Evolutionary conservation across 139 green algal genomes (phyloP), one percentile per base, ranked within the genome.

Genomic region (Coelastrella sp.): DNA sequence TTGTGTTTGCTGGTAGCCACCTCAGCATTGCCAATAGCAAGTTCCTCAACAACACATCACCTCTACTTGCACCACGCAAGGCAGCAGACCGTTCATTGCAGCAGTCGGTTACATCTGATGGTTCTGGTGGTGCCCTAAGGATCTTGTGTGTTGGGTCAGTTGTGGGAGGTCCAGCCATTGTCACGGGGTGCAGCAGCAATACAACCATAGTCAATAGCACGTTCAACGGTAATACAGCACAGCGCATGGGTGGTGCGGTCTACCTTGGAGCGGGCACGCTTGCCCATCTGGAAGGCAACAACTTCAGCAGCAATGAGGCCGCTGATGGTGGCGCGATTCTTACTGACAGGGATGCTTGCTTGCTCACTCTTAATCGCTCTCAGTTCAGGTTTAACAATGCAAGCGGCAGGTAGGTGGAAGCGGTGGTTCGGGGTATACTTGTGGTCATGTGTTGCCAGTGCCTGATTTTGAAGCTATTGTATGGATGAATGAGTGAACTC

Each of bases 291-390:
- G 17, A 47, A 2, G 16, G 16, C 19, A 22, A 14, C 6, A 71
- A 22, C 6, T 88, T 88, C 54, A 14, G 57, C 17, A 10, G 19
- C 0, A 88, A 80, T 73, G 64, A 7, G 54, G 83, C 68, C 2
- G 16, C 11, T n/a, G 66, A 80, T 6, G 83, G 66, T 16, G 83
- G 83, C 7, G 66, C 68, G 16, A 19, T 88, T 19, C 5, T 59
- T 19, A 66, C 83, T 68, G 83, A 88, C 68, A 56, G 83, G 68
- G 68, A 88, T 73, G 68, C 83, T 7, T 88, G 83, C 68, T 22
- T 88, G 54, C 20, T 7, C 54, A 88, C 20, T 19, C 80, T 88
- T 54, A 80, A 7, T 1, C 10, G 8, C 7, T 47, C 58, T 4
- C 60, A 6, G 0, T 88, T 88, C 32, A 32, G 4, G 6, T 5